These are phyloP conservation scores for Chlamydomonas sp. DNA, from an alignment of 139 green algal species.

Conservation along the genomic window DNA sequence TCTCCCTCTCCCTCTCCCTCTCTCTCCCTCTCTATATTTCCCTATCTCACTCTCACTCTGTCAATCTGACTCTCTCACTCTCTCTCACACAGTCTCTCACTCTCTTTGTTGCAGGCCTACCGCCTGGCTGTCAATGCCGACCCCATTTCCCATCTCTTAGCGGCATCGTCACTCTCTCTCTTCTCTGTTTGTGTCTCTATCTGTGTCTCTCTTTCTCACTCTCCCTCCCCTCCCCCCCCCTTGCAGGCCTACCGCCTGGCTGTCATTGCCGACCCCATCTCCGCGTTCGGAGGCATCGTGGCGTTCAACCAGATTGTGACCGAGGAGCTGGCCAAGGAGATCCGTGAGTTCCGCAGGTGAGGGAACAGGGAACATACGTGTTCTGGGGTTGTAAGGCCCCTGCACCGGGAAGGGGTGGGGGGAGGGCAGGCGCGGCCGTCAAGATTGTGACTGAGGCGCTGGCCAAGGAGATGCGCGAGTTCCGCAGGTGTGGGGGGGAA, in stretches of 20 bases:
- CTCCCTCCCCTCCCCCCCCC: neutral
- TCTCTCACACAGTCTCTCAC: too few species aligned
- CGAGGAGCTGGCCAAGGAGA: constrained; percentile 76
- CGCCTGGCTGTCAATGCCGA: constrained; percentile 85
- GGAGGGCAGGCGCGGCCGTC: constrained; percentile 77
- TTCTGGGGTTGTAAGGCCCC: too few species aligned
- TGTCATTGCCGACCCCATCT: constrained; percentile 89
- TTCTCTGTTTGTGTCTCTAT: too few species aligned
- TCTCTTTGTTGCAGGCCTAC: constrained; percentile 70
- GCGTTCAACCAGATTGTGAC: constrained; percentile 93
- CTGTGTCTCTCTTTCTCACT: too few species aligned
- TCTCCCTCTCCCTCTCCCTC: too few species aligned
- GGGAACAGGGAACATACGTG: constrained; percentile 14
- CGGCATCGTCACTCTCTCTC: too few species aligned
- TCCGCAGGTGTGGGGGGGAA: constrained; percentile 47
- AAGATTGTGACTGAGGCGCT: constrained; percentile 67
- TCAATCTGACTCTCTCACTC: too few species aligned
- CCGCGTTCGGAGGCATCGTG: constrained; percentile 97
- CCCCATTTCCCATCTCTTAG: constrained; percentile 83
- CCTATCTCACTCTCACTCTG: too few species aligned
- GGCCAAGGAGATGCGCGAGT: constrained; percentile 87
- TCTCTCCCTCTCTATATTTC: too few species aligned
- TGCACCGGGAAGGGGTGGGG: neutral
- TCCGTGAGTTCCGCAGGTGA: constrained; percentile 94
- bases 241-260: constrained; percentile 79